A percentile compares a stretch with the other conserved stretches of the same genome.
These are phyloP conservation scores for Pseudogymnoascus sp. DNA, from an alignment of 2,329 filamentous ascomycete genomes.

Conservation along the genomic window DNA sequence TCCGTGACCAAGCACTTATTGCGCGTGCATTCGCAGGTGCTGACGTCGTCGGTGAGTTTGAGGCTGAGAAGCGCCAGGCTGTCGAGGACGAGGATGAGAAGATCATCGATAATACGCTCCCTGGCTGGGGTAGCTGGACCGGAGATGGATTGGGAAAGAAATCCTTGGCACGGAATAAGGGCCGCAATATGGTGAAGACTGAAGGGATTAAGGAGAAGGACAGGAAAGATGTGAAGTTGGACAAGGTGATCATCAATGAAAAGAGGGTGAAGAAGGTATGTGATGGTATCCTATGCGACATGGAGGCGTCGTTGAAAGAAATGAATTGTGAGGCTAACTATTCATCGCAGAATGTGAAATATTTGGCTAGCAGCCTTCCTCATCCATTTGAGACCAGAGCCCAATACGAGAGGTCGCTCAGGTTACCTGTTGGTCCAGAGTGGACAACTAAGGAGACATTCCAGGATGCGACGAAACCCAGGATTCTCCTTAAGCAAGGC, in stretches of 20 bases:
- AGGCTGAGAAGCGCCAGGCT: slow-evolving; percentile 64
- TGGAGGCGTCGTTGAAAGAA: background rate
- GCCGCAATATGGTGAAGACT: slow-evolving; percentile 53
- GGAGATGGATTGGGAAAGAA: slow-evolving; percentile 71
- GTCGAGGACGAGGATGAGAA: slow-evolving; percentile 75
- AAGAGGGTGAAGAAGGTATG: slow-evolving; percentile 77
- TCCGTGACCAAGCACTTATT: slow-evolving; percentile 59
- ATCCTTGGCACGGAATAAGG: slow-evolving; percentile 54
- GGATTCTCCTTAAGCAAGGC: slow-evolving; percentile 83
- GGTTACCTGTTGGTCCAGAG: slow-evolving; percentile 82
- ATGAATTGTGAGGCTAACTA: background rate
- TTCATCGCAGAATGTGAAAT: slow-evolving; percentile 62
- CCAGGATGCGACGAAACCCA: slow-evolving; percentile 81
- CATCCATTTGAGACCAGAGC: slow-evolving; percentile 80
- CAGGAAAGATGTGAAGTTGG: slow-evolving; percentile 73
- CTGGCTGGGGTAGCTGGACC: slow-evolving; percentile 90
- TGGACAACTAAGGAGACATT: slow-evolving; percentile 96
- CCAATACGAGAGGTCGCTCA: slow-evolving; percentile 83
- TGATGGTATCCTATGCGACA: background rate
- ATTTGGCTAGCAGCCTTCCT: slow-evolving; percentile 74
- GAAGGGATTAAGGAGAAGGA: slow-evolving; percentile 68
- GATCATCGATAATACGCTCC: slow-evolving; percentile 72
- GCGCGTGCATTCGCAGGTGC: slow-evolving; percentile 80
- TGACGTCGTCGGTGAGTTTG: slow-evolving; percentile 74
- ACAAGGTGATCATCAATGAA: slow-evolving; percentile 86